These are phyloP conservation scores for Phytophthora niederhauseri DNA, from an alignment of 352 stramenopile species.

Conservation along the genomic window DNA sequence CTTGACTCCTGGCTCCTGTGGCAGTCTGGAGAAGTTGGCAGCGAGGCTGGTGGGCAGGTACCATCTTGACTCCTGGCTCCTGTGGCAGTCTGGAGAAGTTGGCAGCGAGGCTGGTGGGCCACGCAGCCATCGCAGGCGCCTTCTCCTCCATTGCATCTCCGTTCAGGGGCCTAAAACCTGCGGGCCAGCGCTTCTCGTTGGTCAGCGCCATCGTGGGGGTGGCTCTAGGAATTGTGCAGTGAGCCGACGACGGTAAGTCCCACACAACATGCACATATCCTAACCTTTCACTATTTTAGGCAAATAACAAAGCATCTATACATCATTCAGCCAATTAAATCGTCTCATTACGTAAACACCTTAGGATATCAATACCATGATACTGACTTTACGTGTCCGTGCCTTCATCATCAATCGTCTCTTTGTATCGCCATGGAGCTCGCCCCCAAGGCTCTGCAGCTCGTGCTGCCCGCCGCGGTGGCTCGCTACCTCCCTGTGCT, in stretches of 20 bases:
- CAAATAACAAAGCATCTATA: not conserved
- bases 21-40: conserved; percentile 42
- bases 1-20: conserved; percentile 38
- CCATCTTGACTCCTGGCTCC: conserved; percentile 47
- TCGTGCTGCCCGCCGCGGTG: conserved; percentile 28
- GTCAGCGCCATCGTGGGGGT: conserved; percentile 29
- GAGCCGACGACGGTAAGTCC: conserved; percentile 9
- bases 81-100: conserved; percentile 45
- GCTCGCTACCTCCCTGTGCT: conserved; percentile 30
- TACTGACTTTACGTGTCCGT: conserved; percentile 1
- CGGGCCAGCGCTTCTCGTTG: conserved; percentile 20
- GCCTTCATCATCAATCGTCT: conserved; percentile 16
- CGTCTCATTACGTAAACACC: not conserved
- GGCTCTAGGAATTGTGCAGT: conserved; percentile 5
- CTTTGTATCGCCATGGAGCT: conserved; percentile 29
- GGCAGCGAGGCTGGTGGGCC: conserved; percentile 42
- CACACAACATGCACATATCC: conserved; percentile 23
- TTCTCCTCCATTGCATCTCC: conserved; percentile 19
- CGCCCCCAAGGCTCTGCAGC: conserved; percentile 26
- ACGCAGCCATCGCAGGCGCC: conserved; percentile 37
- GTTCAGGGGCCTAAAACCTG: not conserved
- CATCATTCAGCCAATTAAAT: conserved; percentile 19
- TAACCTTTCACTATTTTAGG: conserved; percentile 10
- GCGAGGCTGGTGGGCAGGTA: too few species aligned
- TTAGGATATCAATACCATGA: not conserved